These are phyloP conservation scores for Cyclotella cryptica DNA, from an alignment of 108 stramenopile genomes.

Conservation along the genomic window DNA sequence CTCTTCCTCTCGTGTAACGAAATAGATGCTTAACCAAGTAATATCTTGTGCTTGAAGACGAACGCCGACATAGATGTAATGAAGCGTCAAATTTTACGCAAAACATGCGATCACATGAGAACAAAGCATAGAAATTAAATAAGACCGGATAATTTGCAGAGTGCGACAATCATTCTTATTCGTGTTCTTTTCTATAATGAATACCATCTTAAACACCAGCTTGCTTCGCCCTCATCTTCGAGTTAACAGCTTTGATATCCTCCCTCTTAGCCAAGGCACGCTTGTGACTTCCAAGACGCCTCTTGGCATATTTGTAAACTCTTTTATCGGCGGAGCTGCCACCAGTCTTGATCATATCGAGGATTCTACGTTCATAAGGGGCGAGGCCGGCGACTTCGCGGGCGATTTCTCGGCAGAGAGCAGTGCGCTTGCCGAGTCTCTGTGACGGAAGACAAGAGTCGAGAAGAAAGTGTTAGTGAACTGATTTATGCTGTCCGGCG, in stretches of 20 bases:
- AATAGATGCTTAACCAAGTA: no score
- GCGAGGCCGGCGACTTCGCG: constrained; percentile 97
- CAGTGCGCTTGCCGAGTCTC: constrained; percentile 80
- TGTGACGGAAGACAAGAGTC: constrained; percentile 30
- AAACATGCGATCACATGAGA: no score
- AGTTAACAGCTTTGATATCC: constrained; percentile 96
- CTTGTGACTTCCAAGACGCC: constrained; percentile 98
- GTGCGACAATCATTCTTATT: background rate
- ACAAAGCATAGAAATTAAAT: no score
- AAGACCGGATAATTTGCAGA: background rate
- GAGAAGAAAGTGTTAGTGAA: background rate
- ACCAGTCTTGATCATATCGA: constrained; percentile 99
- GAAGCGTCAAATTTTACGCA: no score
- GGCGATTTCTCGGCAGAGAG: constrained; percentile 89
- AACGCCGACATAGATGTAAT: no score
- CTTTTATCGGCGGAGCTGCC: constrained; percentile 98
- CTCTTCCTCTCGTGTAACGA: no score
- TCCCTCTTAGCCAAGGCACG: constrained; percentile 98
- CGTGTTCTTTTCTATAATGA: background rate
- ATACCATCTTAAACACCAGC: constrained; percentile 60
- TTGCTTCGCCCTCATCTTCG: constrained; percentile 86
- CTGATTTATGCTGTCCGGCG: background rate
- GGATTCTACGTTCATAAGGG: constrained; percentile 98
- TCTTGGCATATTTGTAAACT: constrained; percentile 99
- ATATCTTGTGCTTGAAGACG: no score